These are phyloP conservation scores for Penicillium sp. DNA, from an alignment of 2,329 filamentous ascomycete genomes.

Conservation along the genomic window DNA sequence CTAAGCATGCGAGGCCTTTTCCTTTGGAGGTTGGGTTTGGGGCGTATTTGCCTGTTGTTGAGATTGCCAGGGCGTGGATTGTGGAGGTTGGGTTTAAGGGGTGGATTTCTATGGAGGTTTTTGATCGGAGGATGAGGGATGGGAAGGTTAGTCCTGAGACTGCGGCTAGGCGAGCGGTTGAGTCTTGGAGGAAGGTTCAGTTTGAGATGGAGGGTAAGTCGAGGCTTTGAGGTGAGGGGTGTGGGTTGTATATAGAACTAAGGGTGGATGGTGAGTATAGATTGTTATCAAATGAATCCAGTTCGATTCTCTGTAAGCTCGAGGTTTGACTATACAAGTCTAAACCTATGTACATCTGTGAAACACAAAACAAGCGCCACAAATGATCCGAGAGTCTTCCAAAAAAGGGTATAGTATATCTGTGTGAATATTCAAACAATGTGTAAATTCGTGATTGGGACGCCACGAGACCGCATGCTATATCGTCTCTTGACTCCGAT, in stretches of 20 bases:
- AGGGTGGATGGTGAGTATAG: not conserved
- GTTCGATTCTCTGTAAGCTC: not conserved
- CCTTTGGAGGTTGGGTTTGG: conserved; percentile 29
- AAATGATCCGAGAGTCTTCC: not conserved
- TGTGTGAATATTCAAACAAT: conserved; percentile 50
- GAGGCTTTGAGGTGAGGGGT: not conserved
- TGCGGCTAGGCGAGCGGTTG: conserved; percentile 10
- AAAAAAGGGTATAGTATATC: conserved; percentile 15
- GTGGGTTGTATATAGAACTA: not conserved
- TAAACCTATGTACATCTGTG: not conserved
- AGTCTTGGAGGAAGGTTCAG: conserved; percentile 23
- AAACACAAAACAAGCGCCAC: not conserved
- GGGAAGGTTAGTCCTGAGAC: not conserved
- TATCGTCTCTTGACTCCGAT: conserved; percentile 77
- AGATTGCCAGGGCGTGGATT: conserved; percentile 31
- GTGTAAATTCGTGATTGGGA: conserved; percentile 74
- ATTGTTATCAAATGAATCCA: not conserved
- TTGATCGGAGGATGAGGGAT: conserved; percentile 22
- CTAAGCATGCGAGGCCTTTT: conserved; percentile 32
- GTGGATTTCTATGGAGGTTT: conserved; percentile 36
- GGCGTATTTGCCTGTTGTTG: conserved; percentile 29
- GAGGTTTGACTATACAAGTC: conserved; percentile 5
- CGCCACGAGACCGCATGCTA: conserved; percentile 74
- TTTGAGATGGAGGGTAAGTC: not conserved
- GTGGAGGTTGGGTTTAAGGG: conserved; percentile 29